Evolutionary conservation across 352 stramenopile species (phyloP).

Genomic region (Phytophthora boehmeriae): DNA sequence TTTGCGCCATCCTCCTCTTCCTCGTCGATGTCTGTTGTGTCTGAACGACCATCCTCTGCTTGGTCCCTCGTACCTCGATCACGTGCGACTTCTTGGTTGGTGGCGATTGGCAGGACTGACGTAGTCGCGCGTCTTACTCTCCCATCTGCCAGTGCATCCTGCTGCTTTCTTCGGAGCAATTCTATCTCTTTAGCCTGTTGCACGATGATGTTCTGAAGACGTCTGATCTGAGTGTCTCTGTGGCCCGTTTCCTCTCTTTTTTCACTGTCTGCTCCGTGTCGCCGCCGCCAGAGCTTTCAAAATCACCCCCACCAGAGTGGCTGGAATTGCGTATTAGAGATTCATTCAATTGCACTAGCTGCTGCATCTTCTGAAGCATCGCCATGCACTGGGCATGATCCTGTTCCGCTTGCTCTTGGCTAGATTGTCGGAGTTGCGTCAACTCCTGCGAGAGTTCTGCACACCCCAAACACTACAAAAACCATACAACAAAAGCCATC

Average conservation of each 20-base stretch:
- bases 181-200: conserved; percentile 48
- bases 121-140: background rate
- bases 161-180: conserved; percentile 18
- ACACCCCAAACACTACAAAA: conserved; percentile 28
- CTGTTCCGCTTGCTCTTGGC: conserved; percentile 24
- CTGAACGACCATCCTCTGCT: background rate
- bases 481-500: background rate
- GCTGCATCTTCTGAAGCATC: conserved; percentile 58
- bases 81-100: conserved; percentile 13
- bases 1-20: background rate
- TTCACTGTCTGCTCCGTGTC: background rate
- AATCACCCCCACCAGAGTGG: too few relatives aligned
- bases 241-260: background rate
- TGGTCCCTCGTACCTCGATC: background rate
- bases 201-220: conserved; percentile 43
- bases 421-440: conserved; percentile 15
- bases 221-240: conserved; percentile 14
- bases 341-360: conserved; percentile 44
- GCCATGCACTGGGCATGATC: conserved; percentile 45
- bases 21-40: background rate
- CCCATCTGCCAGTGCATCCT: conserved; percentile 9
- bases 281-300: background rate
- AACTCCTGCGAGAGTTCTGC: conserved; percentile 20
- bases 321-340: conserved; percentile 12
- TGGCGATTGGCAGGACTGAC: background rate